Percentiles rank a stretch among this genome's conserved stretches.
These are phyloP conservation scores for Acaromyces ingoldii DNA, from an alignment of 1,284 basidiomycete genomes.

Conservation along the genomic window DNA sequence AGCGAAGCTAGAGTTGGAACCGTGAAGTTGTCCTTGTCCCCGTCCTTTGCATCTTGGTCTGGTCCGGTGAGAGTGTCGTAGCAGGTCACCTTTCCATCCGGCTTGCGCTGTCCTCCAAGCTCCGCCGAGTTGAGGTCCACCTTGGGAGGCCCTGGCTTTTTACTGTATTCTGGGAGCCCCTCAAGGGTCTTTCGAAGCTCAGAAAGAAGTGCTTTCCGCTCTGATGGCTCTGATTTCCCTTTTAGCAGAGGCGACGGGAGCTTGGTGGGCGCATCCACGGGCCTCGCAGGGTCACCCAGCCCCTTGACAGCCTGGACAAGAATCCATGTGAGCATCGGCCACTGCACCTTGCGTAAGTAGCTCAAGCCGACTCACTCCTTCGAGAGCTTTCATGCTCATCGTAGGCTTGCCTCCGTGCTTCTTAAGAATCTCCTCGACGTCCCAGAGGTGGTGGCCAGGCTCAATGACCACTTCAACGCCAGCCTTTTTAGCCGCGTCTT, in stretches of 20 bases:
- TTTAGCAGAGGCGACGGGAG: conserved; percentile 10
- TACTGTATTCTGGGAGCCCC: conserved; percentile 29
- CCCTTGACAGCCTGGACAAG: conserved; percentile 1
- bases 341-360: neutral
- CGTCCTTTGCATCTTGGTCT: conserved; percentile 42
- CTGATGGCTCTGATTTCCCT: conserved; percentile 7
- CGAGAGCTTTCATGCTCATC: conserved; percentile 29
- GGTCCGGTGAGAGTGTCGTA: conserved; percentile 54
- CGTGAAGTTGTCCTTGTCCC: conserved; percentile 50
- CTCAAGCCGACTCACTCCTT: conserved; percentile 20
- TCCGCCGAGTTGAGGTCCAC: conserved; percentile 32
- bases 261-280: conserved; percentile 26
- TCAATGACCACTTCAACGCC: conserved; percentile 28
- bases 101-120: conserved; percentile 27
- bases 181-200: conserved; percentile 25
- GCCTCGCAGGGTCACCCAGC: conserved; percentile 24
- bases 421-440: conserved; percentile 29
- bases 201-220: conserved; percentile 13
- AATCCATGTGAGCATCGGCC: neutral
- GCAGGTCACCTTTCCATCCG: conserved; percentile 25
- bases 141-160: conserved; percentile 10
- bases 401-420: conserved; percentile 31
- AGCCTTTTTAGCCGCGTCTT: conserved; percentile 21
- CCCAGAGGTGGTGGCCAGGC: conserved; percentile 34
- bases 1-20: conserved; percentile 57